Conservation (phyloP, 2,329 filamentous ascomycete species). For the Pyrenophora tritici-repentis region DNA sequence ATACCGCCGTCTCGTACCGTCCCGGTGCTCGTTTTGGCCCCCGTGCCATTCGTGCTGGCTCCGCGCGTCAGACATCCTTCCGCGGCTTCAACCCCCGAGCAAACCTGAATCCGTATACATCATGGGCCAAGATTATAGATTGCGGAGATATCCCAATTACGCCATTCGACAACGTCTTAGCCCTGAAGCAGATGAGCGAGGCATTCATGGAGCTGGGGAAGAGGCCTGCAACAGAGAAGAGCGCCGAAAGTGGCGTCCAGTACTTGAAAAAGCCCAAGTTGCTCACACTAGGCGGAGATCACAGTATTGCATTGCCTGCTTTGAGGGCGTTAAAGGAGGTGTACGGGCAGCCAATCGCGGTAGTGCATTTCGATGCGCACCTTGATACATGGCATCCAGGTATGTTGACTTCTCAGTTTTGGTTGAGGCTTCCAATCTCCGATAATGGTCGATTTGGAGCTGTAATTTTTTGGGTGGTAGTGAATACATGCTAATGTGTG, state of each 20-base stretch:
- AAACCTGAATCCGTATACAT: conserved; percentile 79
- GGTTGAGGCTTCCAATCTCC: too few relatives aligned
- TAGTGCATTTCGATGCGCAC: conserved; percentile 64
- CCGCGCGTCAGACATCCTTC: conserved; percentile 77
- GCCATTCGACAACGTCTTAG: conserved; percentile 83
- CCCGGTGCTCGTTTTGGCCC: conserved; percentile 74
- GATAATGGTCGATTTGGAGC: too few relatives aligned
- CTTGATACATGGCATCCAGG: conserved; percentile 83
- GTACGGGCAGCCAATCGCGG: conserved; percentile 53
- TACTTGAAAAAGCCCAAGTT: conserved; percentile 55
- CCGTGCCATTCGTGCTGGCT: conserved; percentile 82
- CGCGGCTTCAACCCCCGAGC: conserved; percentile 84
- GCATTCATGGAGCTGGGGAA: conserved; percentile 73
- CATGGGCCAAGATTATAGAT: conserved; percentile 79
- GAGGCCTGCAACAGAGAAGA: conserved; percentile 46
- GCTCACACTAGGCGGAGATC: conserved; percentile 56
- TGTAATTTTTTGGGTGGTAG: too few relatives aligned
- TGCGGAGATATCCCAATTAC: conserved; percentile 90
- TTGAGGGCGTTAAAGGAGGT: conserved; percentile 54
- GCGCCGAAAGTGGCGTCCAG: conserved; percentile 43
- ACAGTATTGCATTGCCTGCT: conserved; percentile 57
- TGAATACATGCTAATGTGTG: conserved; percentile 65
- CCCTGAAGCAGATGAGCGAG: conserved; percentile 80
- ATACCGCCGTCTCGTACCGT: conserved; percentile 55
- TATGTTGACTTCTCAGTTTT: too few relatives aligned